Base-by-base conservation (phyloP, 2,329 filamentous ascomycete species). In the Scopulariopsis brevicaulis region DNA sequence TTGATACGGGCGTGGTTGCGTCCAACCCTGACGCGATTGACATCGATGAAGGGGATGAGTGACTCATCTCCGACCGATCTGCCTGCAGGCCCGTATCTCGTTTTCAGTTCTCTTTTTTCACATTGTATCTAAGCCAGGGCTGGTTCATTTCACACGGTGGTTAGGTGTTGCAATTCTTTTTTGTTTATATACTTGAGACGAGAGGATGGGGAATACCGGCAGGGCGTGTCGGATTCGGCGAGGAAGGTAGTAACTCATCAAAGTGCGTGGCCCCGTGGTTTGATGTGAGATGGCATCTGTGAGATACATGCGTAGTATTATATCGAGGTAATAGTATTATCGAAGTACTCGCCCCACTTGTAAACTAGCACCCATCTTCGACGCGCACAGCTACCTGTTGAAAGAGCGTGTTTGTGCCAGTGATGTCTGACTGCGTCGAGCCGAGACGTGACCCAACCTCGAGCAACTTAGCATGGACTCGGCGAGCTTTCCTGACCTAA, bases 11-110 rank as follows among this genome's bases (percentile, higher is more conserved):
- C 20, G 74, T 77, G 22, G 73, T 82, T 14, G 77, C 82, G 15
- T 77, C 80, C 6, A 96, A 96, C 67, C 90, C 91, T 2, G 91
- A 96, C 67, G 90, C 89, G 25, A 94, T 96, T 68, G 83, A 90
- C 66, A 79, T 91, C 63, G 85, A 89, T 68, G 84, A 88, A 63
- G 46, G 20, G 46, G 46, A 50, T 24, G 46, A 50, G 20, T 50
- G 12, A 24, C 20, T 4, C n/a, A 50, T 12, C 46, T 24, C 8
- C 28, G 8, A 32, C 28, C n/a, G n/a, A n/a, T n/a, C n/a, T n/a
- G n/a, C n/a, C n/a, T 32, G 37, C 18, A 14, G 18, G 18, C 12
- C 37, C 37, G 18, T 40, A 18, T 40, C 37, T 40, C 4, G 37
- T 40, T 40, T 40, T 15, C 18, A 10, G 37, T 15, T 32, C 28